A percentile compares a stretch with the other conserved stretches of the same genome.
Conservation (phyloP, 257 asterid species). For the Penstemon davidsonii region DNA sequence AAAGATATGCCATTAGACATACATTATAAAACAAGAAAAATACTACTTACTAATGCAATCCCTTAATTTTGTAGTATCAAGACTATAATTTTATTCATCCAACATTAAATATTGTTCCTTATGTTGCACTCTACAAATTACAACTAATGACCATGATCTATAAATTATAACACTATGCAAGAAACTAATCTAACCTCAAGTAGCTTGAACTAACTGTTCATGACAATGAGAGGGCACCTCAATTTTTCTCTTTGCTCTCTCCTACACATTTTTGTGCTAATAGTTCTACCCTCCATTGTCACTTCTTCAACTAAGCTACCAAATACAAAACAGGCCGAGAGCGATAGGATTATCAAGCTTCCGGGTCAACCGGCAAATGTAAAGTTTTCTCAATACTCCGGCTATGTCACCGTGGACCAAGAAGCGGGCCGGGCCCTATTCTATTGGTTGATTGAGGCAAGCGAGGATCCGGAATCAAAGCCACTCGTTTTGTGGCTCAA, state of each 20-base stretch:
- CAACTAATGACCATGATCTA: constrained; percentile 17
- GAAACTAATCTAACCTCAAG: neutral
- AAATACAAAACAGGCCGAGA: constrained; percentile 35
- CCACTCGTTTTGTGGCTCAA: constrained; percentile 72
- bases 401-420: constrained; percentile 51
- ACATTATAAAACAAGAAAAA: no score
- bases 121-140: constrained; percentile 22
- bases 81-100: no score
- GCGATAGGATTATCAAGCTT: constrained; percentile 44
- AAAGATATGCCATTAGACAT: no score
- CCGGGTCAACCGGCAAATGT: constrained; percentile 55
- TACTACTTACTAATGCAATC: no score
- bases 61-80: no score
- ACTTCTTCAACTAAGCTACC: constrained; percentile 7
- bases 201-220: neutral
- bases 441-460: constrained; percentile 58
- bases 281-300: constrained; percentile 19
- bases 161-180: constrained; percentile 20
- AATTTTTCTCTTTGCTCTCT: constrained; percentile 5
- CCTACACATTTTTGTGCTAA: constrained; percentile 8
- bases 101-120: constrained; percentile 13
- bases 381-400: constrained; percentile 59
- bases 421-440: constrained; percentile 53
- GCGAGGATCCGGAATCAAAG: constrained; percentile 39
- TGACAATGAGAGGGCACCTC: constrained; percentile 32